Conservation (phyloP, 129 eudicot species). For the Artemisia argyi region DNA sequence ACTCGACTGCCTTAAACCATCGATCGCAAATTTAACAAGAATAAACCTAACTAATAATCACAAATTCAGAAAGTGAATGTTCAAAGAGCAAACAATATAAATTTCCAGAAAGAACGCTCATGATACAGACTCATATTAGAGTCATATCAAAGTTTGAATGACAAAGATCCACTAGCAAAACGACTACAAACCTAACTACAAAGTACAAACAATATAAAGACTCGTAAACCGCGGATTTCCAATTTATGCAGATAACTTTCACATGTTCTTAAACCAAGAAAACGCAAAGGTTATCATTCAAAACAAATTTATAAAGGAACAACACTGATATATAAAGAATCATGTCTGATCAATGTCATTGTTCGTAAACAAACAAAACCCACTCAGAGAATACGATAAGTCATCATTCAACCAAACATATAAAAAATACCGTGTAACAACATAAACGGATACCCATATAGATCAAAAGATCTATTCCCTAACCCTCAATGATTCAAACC, state of each 20-base stretch:
- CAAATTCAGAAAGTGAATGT: conserved; percentile 11
- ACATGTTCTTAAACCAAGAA: conserved; percentile 1
- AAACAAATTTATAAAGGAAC: background rate
- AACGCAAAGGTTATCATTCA: background rate
- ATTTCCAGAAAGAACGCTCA: background rate
- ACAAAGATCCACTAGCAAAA: conserved; percentile 14
- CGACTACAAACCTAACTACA: conserved; percentile 6
- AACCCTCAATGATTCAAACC: background rate
- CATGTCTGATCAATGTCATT: background rate
- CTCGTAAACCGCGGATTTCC: background rate
- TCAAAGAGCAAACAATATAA: background rate
- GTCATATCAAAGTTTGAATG: conserved; percentile 7
- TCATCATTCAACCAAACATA: conserved; percentile 1
- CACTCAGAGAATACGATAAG: background rate
- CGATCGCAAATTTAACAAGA: background rate
- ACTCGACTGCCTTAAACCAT: background rate
- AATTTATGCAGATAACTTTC: background rate
- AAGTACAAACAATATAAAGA: conserved; percentile 8
- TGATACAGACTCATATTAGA: conserved; percentile 11
- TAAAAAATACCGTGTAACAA: background rate
- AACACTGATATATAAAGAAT: background rate
- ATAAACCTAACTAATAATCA: background rate
- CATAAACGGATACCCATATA: background rate
- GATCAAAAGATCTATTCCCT: background rate
- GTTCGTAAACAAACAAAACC: conserved; percentile 4